Percentiles rank a stretch among this genome's conserved stretches.
Evolutionary conservation across 345 rosid genomes (phyloP).

Genomic region (Turnera subulata): DNA sequence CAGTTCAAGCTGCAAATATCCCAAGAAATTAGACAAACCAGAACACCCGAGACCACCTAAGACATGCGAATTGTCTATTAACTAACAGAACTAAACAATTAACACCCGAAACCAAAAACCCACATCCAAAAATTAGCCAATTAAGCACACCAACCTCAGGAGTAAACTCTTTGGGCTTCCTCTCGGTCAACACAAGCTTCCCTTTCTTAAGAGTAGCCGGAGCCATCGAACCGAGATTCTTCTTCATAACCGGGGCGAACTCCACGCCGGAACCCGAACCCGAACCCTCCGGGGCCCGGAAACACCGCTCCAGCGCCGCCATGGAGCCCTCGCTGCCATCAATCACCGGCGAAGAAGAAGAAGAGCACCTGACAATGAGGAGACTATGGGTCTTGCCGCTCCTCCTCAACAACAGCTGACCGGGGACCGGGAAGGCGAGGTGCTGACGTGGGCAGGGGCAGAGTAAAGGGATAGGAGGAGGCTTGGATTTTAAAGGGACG

Average conservation of each 20-base stretch:
- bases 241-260: conserved; percentile 75
- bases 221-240: conserved; percentile 58
- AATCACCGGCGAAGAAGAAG: conserved; percentile 17
- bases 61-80: no score
- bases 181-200: conserved; percentile 68
- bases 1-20: conserved; percentile 55
- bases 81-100: background rate
- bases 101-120: background rate
- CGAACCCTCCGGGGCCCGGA: conserved; percentile 28
- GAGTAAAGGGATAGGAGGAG: background rate
- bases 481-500: conserved; percentile 7
- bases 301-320: conserved; percentile 61
- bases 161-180: conserved; percentile 44
- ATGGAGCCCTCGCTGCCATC: conserved; percentile 40
- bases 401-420: background rate
- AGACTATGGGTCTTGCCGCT: background rate
- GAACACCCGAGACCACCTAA: background rate
- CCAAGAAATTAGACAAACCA: background rate
- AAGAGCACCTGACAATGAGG: conserved; percentile 31
- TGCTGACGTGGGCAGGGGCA: background rate
- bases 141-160: conserved; percentile 56
- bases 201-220: conserved; percentile 90
- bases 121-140: no score
- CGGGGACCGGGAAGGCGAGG: background rate
- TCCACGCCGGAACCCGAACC: conserved; percentile 29